Evolutionary conservation across 208 protist genomes (phyloP).

Genomic region (Histomonas meleagridis): DNA sequence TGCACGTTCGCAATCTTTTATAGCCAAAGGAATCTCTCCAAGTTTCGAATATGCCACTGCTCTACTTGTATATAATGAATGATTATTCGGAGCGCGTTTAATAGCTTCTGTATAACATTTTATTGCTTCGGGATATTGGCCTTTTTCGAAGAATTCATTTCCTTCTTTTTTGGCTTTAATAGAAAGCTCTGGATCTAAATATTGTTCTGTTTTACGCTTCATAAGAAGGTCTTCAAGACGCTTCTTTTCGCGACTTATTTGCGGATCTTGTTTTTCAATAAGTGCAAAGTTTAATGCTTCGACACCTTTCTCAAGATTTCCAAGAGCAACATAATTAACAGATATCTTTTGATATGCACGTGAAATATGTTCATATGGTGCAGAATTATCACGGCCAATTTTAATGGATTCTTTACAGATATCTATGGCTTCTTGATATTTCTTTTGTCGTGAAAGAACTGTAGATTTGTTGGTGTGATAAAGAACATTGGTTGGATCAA

Average conservation of each 20-base stretch:
- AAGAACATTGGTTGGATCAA: slow-evolving; percentile 5
- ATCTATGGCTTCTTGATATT: slow-evolving; percentile 10
- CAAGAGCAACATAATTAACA: background rate
- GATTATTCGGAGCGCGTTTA: slow-evolving; percentile 23
- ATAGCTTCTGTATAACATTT: slow-evolving; percentile 38
- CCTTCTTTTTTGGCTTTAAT: slow-evolving; percentile 39
- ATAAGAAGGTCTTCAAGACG: background rate
- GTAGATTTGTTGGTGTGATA: slow-evolving; percentile 34
- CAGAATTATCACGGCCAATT: background rate
- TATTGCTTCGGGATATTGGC: slow-evolving; percentile 36
- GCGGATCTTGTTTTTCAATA: background rate
- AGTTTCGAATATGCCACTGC: slow-evolving; percentile 41
- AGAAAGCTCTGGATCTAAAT: background rate
- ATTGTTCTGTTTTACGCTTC: background rate
- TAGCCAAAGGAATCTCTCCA: slow-evolving; percentile 12
- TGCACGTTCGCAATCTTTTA: slow-evolving; percentile 37
- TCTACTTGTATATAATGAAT: slow-evolving; percentile 31
- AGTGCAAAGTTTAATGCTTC: background rate
- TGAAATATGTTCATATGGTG: background rate
- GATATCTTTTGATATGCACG: background rate
- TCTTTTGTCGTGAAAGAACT: background rate
- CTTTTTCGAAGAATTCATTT: slow-evolving; percentile 30
- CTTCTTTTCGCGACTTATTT: background rate
- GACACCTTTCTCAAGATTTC: background rate
- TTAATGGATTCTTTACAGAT: background rate